phyloP scores from a whole-genome alignment of 179 eudicot genomes.

The Beta macrorhiza region DNA sequence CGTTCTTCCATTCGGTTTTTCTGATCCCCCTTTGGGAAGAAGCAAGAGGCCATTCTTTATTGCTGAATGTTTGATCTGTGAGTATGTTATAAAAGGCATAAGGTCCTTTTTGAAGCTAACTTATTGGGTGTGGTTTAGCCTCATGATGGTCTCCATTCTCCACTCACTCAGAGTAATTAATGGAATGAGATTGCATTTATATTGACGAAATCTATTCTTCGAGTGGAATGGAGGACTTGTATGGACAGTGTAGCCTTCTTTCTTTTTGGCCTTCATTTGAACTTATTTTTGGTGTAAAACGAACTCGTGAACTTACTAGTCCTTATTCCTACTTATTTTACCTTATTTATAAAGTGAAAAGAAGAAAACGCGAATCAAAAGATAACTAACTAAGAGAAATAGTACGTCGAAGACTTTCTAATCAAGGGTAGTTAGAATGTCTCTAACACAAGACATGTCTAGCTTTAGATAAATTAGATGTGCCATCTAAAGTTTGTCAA shows the following conservation, averaged over 20 bases:
- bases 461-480: background rate
- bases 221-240: background rate
- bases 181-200: no score
- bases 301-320: background rate
- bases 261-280: background rate
- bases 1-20: background rate
- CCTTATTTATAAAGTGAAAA: background rate
- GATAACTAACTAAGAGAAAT: background rate
- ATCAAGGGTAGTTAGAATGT: background rate
- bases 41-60: background rate
- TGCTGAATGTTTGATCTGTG: background rate
- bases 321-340: background rate
- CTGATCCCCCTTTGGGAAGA: background rate
- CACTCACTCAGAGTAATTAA: background rate
- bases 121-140: background rate
- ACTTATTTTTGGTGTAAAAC: background rate
- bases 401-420: background rate
- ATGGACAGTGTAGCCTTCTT: background rate
- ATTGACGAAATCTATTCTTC: background rate
- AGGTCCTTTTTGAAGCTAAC: background rate
- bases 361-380: background rate
- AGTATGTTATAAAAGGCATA: background rate
- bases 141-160: background rate
- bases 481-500: constrained; percentile 4
- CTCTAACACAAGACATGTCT: background rate